A percentile compares a stretch with the other conserved stretches of the same genome.
Conservation (phyloP, 495 filamentous ascomycete species). For the Eremomyces bilateralis region DNA sequence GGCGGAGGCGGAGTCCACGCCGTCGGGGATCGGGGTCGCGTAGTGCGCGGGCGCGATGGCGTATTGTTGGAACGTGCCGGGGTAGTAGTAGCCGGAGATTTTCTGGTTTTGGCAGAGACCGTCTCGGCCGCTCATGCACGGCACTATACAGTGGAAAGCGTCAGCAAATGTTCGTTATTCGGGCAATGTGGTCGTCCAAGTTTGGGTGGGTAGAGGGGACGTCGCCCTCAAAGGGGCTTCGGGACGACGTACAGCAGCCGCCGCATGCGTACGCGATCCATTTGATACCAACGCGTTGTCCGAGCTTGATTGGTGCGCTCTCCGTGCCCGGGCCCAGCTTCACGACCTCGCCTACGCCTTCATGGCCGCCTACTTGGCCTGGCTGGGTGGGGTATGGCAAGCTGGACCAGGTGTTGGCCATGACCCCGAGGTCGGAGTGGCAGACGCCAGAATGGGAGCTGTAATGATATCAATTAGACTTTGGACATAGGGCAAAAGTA, state of each 20-base stretch:
- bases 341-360: constrained; percentile 24
- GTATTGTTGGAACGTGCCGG: constrained; percentile 57
- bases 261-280: constrained; percentile 27
- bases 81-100: constrained; percentile 26
- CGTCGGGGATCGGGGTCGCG: constrained; percentile 47
- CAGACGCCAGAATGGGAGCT: constrained; percentile 52
- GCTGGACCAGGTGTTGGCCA: constrained; percentile 31
- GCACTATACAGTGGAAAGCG: constrained; percentile 4
- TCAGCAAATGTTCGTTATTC: not conserved
- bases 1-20: constrained; percentile 31
- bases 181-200: not conserved
- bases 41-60: constrained; percentile 38
- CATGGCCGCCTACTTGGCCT: constrained; percentile 40
- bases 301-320: constrained; percentile 32
- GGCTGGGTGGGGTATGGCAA: constrained; percentile 41
- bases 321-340: constrained; percentile 33
- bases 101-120: constrained; percentile 31
- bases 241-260: constrained; percentile 22
- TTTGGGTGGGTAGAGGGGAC: not conserved
- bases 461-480: not conserved
- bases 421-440: constrained; percentile 42
- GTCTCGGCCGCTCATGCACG: constrained; percentile 37
- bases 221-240: not conserved
- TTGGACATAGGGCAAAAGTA: constrained; percentile 1
- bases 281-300: constrained; percentile 28